These are phyloP conservation scores for Fusarium stilboides DNA, from an alignment of 2,329 filamentous ascomycete genomes.

Conservation along the genomic window DNA sequence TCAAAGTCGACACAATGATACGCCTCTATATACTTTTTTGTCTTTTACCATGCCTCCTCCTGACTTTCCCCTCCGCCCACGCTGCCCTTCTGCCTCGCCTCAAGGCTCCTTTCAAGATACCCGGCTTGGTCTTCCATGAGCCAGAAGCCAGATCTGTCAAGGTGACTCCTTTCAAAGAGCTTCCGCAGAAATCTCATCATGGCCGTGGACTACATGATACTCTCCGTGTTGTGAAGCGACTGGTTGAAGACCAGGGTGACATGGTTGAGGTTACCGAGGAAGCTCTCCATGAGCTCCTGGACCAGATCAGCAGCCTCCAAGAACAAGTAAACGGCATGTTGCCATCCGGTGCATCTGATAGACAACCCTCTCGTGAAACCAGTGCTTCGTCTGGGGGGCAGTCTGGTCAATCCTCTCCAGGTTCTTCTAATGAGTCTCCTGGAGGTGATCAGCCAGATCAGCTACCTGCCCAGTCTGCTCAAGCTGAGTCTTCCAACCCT, in stretches of 20 bases:
- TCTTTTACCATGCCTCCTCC: constrained; percentile 31
- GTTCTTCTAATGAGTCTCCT: constrained; percentile 16
- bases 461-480: constrained; percentile 15
- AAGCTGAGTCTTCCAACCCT: background rate
- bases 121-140: constrained; percentile 21
- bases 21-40: constrained; percentile 41
- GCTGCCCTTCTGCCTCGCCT: constrained; percentile 31
- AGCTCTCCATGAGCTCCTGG: constrained; percentile 48
- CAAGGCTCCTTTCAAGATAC: constrained; percentile 17
- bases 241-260: constrained; percentile 48
- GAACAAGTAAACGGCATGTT: constrained; percentile 50
- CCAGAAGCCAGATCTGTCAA: constrained; percentile 23
- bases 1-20: constrained; percentile 42
- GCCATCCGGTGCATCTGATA: constrained; percentile 28
- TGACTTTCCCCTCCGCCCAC: constrained; percentile 18
- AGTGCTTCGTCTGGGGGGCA: constrained; percentile 29
- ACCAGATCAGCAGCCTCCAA: constrained; percentile 50
- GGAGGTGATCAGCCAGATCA: constrained; percentile 4
- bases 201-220: constrained; percentile 30
- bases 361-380: constrained; percentile 14
- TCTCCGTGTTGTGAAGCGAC: constrained; percentile 37
- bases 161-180: constrained; percentile 27
- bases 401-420: constrained; percentile 23
- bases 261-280: constrained; percentile 48
- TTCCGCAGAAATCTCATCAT: constrained; percentile 17